Conservation (phyloP, 1,284 basidiomycete species). For the Heterobasidion occidentale region DNA sequence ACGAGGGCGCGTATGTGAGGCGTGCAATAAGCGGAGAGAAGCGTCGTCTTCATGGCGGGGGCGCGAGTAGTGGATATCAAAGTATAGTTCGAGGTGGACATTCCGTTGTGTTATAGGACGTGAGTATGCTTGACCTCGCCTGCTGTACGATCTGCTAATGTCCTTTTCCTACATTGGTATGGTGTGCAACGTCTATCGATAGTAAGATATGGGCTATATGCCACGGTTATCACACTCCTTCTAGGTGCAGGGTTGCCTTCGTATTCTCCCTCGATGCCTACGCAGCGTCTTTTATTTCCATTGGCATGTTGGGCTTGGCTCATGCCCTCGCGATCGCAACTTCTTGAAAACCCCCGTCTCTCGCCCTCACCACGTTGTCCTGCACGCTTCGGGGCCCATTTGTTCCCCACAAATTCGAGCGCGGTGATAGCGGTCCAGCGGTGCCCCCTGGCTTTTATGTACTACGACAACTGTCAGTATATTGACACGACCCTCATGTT, state of each 20-base stretch:
- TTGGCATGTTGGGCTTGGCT: not conserved
- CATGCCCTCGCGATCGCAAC: not conserved
- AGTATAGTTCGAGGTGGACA: not conserved
- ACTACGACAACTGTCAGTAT: not conserved
- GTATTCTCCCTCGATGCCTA: not conserved
- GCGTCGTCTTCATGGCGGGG: not conserved
- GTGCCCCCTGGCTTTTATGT: not conserved
- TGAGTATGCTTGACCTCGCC: not conserved
- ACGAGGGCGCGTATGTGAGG: conserved; percentile 12
- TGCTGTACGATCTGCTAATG: not conserved
- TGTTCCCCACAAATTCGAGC: not conserved
- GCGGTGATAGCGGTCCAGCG: not conserved
- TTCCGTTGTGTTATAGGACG: not conserved
- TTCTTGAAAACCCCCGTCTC: not conserved
- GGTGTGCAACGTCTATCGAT: not conserved
- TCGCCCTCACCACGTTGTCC: not conserved
- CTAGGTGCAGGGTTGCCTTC: not conserved
- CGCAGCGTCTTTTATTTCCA: not conserved
- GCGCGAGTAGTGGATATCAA: not conserved
- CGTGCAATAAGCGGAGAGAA: conserved; percentile 10
- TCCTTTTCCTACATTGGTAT: not conserved
- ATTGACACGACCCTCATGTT: not conserved
- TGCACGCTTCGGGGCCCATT: not conserved
- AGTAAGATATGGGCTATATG: not conserved
- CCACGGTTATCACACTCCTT: not conserved